Evolutionary conservation across 768 basidiomycete genomes (phyloP).

Genomic region (Lentinus tigrinus): DNA sequence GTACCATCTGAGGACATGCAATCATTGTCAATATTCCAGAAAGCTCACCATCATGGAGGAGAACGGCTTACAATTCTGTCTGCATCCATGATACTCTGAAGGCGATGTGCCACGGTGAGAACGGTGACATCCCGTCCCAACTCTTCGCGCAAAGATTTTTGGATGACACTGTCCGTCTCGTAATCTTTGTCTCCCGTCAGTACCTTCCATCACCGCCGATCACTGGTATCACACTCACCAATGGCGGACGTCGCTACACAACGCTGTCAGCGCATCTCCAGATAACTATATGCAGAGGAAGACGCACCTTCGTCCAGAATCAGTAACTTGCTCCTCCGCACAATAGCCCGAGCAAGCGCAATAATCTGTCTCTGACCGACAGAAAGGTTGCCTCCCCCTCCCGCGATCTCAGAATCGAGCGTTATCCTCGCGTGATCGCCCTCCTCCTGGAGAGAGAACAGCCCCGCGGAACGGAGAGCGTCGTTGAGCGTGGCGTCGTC

Average conservation of each 20-base stretch:
- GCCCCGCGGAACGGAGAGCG: slow-evolving; percentile 47
- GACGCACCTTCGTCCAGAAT: slow-evolving; percentile 55
- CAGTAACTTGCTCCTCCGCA: slow-evolving; percentile 54
- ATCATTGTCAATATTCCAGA: background rate
- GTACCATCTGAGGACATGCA: slow-evolving; percentile 36
- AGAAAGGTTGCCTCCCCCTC: slow-evolving; percentile 46
- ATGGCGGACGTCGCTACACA: slow-evolving; percentile 44
- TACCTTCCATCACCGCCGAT: background rate
- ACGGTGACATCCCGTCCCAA: slow-evolving; percentile 45
- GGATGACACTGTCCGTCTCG: slow-evolving; percentile 56
- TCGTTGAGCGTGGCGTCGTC: slow-evolving; percentile 52
- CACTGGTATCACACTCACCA: slow-evolving; percentile 25
- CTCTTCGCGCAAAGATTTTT: slow-evolving; percentile 50
- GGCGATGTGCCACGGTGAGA: slow-evolving; percentile 58
- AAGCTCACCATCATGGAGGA: background rate
- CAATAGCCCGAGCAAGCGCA: slow-evolving; percentile 57
- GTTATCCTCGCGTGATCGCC: slow-evolving; percentile 37
- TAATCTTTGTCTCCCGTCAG: slow-evolving; percentile 40
- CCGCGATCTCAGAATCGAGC: slow-evolving; percentile 44
- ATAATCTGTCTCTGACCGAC: slow-evolving; percentile 64
- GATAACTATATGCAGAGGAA: background rate
- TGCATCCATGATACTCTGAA: slow-evolving; percentile 60
- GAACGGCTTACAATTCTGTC: slow-evolving; percentile 49
- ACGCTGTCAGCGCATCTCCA: background rate
- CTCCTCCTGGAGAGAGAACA: slow-evolving; percentile 40